These are phyloP conservation scores for Pythium aphanidermatum DNA, from an alignment of 352 stramenopile species.

Conservation along the genomic window DNA sequence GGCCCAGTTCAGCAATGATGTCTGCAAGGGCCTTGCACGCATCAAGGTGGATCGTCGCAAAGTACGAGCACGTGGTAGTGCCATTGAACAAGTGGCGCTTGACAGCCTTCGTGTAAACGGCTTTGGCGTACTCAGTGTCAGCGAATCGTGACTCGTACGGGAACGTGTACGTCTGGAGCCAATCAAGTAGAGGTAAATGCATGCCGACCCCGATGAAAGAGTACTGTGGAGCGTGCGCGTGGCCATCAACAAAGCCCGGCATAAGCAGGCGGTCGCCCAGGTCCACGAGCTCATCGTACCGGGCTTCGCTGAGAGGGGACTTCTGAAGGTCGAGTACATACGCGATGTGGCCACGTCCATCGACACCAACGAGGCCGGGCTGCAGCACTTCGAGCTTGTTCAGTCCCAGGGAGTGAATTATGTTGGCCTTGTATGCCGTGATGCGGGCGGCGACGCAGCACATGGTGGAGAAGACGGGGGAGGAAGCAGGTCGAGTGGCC, in stretches of 20 bases:
- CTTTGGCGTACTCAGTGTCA: conserved; percentile 46
- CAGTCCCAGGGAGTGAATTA: conserved; percentile 66
- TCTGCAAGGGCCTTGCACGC: conserved; percentile 89
- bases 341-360: conserved; percentile 34
- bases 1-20: conserved; percentile 72
- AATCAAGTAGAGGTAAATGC: conserved; percentile 90
- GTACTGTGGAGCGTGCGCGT: conserved; percentile 93
- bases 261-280: conserved; percentile 77
- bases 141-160: conserved; percentile 86
- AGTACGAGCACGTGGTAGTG: conserved; percentile 94
- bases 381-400: conserved; percentile 53
- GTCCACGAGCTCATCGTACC: conserved; percentile 46
- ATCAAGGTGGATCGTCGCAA: conserved; percentile 89
- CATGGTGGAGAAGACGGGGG: conserved; percentile 3
- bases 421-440: conserved; percentile 69
- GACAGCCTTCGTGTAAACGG: conserved; percentile 89
- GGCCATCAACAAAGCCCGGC: conserved; percentile 92
- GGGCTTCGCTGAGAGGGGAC: conserved; percentile 9
- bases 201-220: conserved; percentile 92
- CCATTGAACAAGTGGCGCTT: conserved; percentile 79
- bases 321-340: conserved; percentile 40
- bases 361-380: conserved; percentile 55
- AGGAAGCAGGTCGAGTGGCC: background rate
- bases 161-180: conserved; percentile 94
- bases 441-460: conserved; percentile 17